Evolutionary conservation across 1,284 basidiomycete species (phyloP).

Genomic region (Ganoderma leucocontextum): DNA sequence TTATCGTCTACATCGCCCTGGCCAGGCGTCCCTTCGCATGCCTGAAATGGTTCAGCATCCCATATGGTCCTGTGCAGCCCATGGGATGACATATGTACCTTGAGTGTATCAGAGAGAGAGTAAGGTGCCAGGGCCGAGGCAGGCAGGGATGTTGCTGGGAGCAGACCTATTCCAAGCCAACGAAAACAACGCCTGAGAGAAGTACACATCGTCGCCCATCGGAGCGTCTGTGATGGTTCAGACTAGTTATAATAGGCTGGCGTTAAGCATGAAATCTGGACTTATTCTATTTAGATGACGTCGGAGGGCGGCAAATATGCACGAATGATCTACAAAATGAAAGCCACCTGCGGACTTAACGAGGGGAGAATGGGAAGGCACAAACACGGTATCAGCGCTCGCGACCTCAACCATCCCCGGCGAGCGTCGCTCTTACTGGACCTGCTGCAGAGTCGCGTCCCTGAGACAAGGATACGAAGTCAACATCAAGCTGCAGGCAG

Average conservation of each 20-base stretch:
- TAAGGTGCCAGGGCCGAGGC: neutral
- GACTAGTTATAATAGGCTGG: too few relatives aligned
- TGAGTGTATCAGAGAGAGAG: neutral
- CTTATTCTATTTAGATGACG: too few relatives aligned
- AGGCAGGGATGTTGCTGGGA: neutral
- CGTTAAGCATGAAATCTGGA: neutral
- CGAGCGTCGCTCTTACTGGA: neutral
- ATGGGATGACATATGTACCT: neutral
- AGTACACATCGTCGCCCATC: too few relatives aligned
- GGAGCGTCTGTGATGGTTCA: too few relatives aligned
- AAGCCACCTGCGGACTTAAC: neutral
- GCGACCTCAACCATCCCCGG: neutral
- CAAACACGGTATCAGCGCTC: neutral
- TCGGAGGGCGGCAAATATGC: too few relatives aligned
- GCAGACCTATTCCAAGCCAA: neutral
- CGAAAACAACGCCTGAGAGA: neutral
- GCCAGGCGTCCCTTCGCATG: conserved; percentile 18
- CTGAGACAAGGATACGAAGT: neutral
- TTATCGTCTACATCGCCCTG: neutral
- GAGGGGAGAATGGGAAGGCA: too few relatives aligned
- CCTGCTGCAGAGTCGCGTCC: neutral
- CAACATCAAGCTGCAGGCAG: neutral
- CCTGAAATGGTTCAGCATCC: conserved; percentile 11
- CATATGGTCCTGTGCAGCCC: neutral
- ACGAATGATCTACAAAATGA: neutral